These are phyloP conservation scores for Nephelium lappaceum DNA, from an alignment of 345 rosid genomes.

Conservation along the genomic window DNA sequence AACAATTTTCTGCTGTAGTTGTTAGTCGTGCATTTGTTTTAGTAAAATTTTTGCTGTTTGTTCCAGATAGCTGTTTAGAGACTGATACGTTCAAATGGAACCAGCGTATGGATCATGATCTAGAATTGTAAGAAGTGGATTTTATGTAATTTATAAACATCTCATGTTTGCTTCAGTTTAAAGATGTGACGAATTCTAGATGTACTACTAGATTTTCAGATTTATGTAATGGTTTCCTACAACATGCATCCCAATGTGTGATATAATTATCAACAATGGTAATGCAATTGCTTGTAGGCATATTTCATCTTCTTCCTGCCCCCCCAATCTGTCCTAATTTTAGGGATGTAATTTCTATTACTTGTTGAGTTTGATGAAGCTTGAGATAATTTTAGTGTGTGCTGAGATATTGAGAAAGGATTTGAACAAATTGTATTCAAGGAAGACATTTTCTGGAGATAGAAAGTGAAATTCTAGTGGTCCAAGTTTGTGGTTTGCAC, in stretches of 20 bases:
- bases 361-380: neutral
- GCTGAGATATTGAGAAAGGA: neutral
- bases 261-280: neutral
- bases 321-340: neutral
- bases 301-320: neutral
- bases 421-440: neutral
- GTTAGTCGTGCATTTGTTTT: neutral
- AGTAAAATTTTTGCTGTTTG: neutral
- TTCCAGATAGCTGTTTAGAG: neutral
- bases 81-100: neutral
- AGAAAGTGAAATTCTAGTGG: neutral
- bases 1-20: neutral
- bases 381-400: neutral
- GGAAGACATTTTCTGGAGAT: neutral
- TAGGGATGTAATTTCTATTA: neutral
- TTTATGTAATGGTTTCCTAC: neutral
- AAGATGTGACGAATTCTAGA: neutral
- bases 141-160: neutral
- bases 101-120: neutral
- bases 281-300: neutral
- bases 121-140: neutral
- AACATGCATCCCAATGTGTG: neutral
- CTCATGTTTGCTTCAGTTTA: neutral
- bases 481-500: neutral
- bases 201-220: neutral